A percentile compares a stretch with the other conserved stretches of the same genome.
phyloP scores from a whole-genome alignment of 805 yeast genomes.

The Clavispora asparagi region DNA sequence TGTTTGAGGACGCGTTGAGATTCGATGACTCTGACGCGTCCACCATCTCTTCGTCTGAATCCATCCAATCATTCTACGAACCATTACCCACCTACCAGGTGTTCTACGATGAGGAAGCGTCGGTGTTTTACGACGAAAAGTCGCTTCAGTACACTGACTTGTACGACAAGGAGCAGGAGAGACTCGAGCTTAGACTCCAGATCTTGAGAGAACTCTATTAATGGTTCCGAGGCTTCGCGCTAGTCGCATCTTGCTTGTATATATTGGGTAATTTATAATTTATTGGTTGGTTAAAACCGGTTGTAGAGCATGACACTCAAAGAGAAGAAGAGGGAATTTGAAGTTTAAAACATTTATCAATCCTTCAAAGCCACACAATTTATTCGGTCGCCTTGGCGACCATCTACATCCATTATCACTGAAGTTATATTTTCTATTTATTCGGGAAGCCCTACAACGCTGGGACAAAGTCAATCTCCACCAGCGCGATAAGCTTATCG shows the following conservation, averaged over 20 bases:
- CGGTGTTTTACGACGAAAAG: slow-evolving; percentile 9
- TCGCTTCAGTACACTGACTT: slow-evolving; percentile 11
- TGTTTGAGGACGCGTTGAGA: slow-evolving; percentile 15
- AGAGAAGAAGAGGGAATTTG: no score
- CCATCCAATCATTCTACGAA: slow-evolving; percentile 20
- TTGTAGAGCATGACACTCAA: no score
- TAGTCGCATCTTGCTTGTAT: not conserved
- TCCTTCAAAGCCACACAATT: no score
- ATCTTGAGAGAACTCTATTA: slow-evolving; percentile 28
- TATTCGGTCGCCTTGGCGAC: no score
- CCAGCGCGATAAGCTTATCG: slow-evolving; percentile 43
- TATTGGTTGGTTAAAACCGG: not conserved
- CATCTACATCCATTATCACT: not conserved
- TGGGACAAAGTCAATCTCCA: slow-evolving; percentile 37
- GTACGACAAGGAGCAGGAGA: slow-evolving; percentile 26
- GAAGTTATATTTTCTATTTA: not conserved
- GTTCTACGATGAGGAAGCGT: slow-evolving; percentile 12
- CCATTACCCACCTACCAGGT: slow-evolving; percentile 11
- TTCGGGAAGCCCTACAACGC: slow-evolving; percentile 1
- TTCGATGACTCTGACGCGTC: slow-evolving; percentile 16
- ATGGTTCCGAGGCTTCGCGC: not conserved
- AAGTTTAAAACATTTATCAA: no score
- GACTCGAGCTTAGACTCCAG: slow-evolving; percentile 34
- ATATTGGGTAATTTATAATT: not conserved
- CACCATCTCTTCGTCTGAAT: slow-evolving; percentile 19